Evolutionary conservation across 768 basidiomycete species (phyloP).

Genomic region (Auriscalpium microsporum): DNA sequence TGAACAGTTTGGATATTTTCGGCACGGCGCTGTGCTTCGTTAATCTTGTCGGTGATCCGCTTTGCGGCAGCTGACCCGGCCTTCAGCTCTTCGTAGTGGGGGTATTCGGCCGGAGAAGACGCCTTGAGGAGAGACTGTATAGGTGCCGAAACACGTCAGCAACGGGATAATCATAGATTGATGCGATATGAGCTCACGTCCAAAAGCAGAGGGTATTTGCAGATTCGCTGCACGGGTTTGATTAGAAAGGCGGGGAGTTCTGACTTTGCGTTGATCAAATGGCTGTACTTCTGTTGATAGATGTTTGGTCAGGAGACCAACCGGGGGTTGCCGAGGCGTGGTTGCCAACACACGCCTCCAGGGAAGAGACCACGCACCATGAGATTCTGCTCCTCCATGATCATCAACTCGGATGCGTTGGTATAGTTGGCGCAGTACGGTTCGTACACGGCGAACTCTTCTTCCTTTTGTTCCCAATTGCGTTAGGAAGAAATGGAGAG

Average conservation of each 20-base stretch:
- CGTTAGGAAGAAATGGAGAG: slow-evolving; percentile 4
- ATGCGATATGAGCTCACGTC: slow-evolving; percentile 47
- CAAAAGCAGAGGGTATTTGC: slow-evolving; percentile 95
- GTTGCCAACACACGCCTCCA: background rate
- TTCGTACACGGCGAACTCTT: slow-evolving; percentile 92
- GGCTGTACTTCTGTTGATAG: slow-evolving; percentile 55
- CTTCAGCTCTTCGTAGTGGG: slow-evolving; percentile 72
- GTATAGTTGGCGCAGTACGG: slow-evolving; percentile 96
- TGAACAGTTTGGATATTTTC: slow-evolving; percentile 89
- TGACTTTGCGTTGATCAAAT: slow-evolving; percentile 82
- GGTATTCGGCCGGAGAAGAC: slow-evolving; percentile 52
- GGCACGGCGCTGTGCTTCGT: slow-evolving; percentile 86
- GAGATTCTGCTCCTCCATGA: slow-evolving; percentile 79
- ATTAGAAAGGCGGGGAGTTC: slow-evolving; percentile 96
- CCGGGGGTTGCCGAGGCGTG: slow-evolving; percentile 1
- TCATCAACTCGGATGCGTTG: slow-evolving; percentile 76
- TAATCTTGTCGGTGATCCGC: slow-evolving; percentile 91
- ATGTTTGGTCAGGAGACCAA: slow-evolving; percentile 13
- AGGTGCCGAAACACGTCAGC: slow-evolving; percentile 4
- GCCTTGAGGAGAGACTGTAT: slow-evolving; percentile 69
- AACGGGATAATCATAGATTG: slow-evolving; percentile 8
- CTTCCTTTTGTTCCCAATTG: slow-evolving; percentile 68
- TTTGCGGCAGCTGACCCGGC: slow-evolving; percentile 80
- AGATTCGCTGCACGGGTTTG: slow-evolving; percentile 96
- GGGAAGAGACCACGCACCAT: slow-evolving; percentile 45